Evolutionary conservation across 2,329 filamentous ascomycete species (phyloP), one percentile per base, ranked within the genome.

Genomic region (Fusarium sublunatum): DNA sequence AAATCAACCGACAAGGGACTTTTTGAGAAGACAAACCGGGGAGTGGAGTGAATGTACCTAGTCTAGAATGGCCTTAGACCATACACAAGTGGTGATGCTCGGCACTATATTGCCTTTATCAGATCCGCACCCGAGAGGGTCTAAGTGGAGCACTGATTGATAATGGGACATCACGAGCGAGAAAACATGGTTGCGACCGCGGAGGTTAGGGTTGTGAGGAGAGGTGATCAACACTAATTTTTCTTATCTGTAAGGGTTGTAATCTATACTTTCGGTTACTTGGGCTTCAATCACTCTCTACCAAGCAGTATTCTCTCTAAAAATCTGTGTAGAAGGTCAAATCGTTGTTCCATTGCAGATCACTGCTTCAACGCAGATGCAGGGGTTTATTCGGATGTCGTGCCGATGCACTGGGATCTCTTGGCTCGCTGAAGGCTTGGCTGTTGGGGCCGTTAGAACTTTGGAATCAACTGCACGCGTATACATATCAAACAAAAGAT

Each of bases 81-180:
- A 26, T 19, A 22, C 29, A 49, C 38, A 36, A 52, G 62, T 51
- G 43, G 59, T 67, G 63, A 67, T 61, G 50, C 64, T 64, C 61
- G 64, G 63, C 55, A 63, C 26, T 49, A 58, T 65, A 65, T 41
- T 41, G 35, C 47, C 54, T 64, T 65, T 65, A 65, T 65, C 61
- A 65, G 61, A 65, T 65, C 61, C 61, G 61, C 51, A 43, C 32
- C 19, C 26, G 38, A 48, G 46, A 47, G 44, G 38, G 57, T 9
- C 29, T 15, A 32, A 53, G 61, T 64, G 61, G 61, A 38, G 41
- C 35, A 32, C 45, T 52, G 61, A 61, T 65, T 65, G 61, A 65
- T 62, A 65, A 65, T 62, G 53, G 19, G 32, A 55, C 65, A 53
- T 58, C 31, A 43, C 5, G 43, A 49, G 25, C 24, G 54, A 32